A percentile compares a stretch with the other conserved stretches of the same genome.
phyloP scores from a whole-genome alignment of 352 stramenopile species.

The Pythium oligandrum region DNA sequence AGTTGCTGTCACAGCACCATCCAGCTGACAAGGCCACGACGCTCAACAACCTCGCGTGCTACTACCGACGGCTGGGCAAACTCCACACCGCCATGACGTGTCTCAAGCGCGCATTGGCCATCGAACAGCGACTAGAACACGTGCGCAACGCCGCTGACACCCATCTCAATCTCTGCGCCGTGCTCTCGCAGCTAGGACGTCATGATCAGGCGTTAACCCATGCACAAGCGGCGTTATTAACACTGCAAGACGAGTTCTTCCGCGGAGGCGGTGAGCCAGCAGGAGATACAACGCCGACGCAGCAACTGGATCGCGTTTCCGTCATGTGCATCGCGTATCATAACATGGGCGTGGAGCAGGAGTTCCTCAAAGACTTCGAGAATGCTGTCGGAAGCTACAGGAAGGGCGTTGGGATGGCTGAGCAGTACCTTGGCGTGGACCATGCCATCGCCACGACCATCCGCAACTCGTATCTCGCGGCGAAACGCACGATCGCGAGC shows the following conservation, averaged over 20 bases:
- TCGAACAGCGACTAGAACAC: constrained; percentile 73
- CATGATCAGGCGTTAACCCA: constrained; percentile 84
- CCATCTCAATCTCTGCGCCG: constrained; percentile 91
- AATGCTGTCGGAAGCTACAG: constrained; percentile 86
- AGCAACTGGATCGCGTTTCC: constrained; percentile 77
- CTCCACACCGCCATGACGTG: constrained; percentile 89
- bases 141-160: constrained; percentile 87
- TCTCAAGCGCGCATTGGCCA: constrained; percentile 85
- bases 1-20: constrained; percentile 88
- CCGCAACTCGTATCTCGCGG: constrained; percentile 86
- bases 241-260: constrained; percentile 89
- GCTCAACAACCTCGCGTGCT: constrained; percentile 93
- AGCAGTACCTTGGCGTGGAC: constrained; percentile 84
- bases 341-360: constrained; percentile 93
- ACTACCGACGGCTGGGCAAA: constrained; percentile 86
- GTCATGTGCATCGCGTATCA: constrained; percentile 94
- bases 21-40: constrained; percentile 81
- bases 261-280: neutral
- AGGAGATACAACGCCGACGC: neutral
- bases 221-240: constrained; percentile 82
- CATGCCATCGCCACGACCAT: constrained; percentile 88
- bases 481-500: constrained; percentile 49
- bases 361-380: constrained; percentile 90
- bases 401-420: constrained; percentile 87
- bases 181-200: constrained; percentile 86